Evolutionary conservation across 1,284 basidiomycete genomes (phyloP), one percentile per base, ranked within the genome.

Genomic region (Leccinum fuscescens): DNA sequence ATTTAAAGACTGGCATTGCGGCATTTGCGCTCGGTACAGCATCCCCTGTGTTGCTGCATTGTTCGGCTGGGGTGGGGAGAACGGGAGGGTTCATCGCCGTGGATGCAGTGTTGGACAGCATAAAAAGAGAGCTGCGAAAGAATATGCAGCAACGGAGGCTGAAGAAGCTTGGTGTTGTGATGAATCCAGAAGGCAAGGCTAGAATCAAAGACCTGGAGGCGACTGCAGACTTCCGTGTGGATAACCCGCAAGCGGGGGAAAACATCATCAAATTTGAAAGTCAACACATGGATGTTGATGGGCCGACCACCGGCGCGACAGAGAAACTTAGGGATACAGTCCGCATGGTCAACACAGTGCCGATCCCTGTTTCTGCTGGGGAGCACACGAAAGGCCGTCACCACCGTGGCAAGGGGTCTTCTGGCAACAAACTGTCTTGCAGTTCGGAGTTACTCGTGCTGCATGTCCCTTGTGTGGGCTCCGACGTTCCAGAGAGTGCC

Each of bases 31-130:
- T 79, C 53, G 80, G 79, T 11, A 76, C 74, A 62, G 67, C 72
- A 15, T 70, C 78, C 31, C 88, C 89, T 0, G 81, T 92, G 12
- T 69, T 93, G 44, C 72, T 93, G 61, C 88, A 92, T 76, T 95
- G 93, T 71, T 94, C 93, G 17, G 94, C 94, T 0, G 94, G 94
- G 14, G 93, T 96, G 4, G 94, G 94, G 0, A 83, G 94, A 42
- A 97, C 95, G 0, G 94, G 94, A 24, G 92, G 92, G 44, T 97
- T 92, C 73, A 94, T 97, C 69, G 86, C 92, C 11, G 85, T 96
- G 4, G 93, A 96, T 73, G 89, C 94, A 2, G 81, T 95, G 42
- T 77, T 96, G 48, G 93, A 96, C 69, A 89, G 85, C 0, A 78
- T 96, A 2, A 78, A 85, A 62, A 76, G 82, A 44, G 92, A 94